A percentile compares a stretch with the other conserved stretches of the same genome.
Evolutionary conservation across 345 rosid genomes (phyloP).

Genomic region (Lepidium sativum): DNA sequence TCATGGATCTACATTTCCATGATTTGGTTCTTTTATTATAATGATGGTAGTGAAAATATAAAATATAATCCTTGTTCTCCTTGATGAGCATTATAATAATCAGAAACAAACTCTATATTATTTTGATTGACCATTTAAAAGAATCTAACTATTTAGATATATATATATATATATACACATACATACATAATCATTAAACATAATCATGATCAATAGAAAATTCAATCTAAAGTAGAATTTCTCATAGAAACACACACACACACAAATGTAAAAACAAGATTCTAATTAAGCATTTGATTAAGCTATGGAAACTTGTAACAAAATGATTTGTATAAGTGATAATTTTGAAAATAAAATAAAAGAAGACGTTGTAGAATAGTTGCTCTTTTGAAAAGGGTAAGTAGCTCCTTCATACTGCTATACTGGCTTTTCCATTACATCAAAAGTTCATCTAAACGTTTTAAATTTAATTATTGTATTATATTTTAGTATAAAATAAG

Average conservation of each 20-base stretch:
- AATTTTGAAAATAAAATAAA: no score
- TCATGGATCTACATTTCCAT: slow-evolving; percentile 1
- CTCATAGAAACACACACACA: not conserved
- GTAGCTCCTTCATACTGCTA: slow-evolving; percentile 2
- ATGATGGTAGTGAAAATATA: not conserved
- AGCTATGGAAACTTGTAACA: not conserved
- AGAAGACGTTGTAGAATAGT: not conserved
- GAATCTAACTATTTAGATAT: not conserved
- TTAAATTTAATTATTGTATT: not conserved
- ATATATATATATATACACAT: not conserved
- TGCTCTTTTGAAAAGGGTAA: not conserved
- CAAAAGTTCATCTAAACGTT: not conserved
- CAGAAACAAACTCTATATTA: not conserved
- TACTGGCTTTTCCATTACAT: slow-evolving; percentile 12
- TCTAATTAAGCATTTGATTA: not conserved
- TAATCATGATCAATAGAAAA: not conserved
- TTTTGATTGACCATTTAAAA: not conserved
- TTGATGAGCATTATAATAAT: not conserved
- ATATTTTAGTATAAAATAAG: not conserved
- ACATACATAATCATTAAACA: not conserved
- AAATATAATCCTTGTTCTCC: not conserved
- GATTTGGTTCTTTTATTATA: not conserved
- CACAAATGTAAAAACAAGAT: not conserved
- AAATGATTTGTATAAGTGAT: no score
- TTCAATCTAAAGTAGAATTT: no score